Evolutionary conservation across 2,329 filamentous ascomycete species (phyloP), one percentile per base, ranked within the genome.

Genomic region (Sarocladium brachiariae): DNA sequence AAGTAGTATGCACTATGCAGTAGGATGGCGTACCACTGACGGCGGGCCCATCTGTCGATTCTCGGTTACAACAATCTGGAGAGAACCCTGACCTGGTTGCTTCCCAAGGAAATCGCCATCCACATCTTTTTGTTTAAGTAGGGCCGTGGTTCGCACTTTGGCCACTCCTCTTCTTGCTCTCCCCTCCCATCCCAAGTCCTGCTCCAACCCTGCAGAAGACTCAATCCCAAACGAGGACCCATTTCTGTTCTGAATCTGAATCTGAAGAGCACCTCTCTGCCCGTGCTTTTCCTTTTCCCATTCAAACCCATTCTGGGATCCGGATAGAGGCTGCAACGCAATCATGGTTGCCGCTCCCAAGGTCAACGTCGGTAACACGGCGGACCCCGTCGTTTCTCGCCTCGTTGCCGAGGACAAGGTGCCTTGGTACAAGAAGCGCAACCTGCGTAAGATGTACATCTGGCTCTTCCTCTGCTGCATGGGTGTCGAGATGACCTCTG

Each of bases 401-500:
- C 59, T 65, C 46, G 62, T 62, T 21, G 52, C 54, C 2, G 61
- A 60, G 57, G 63, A 65, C 50, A 62, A 61, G 55, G 55, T 56
- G 18, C 65, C 66, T 55, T 79, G 75, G 76, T 79, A 74, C 66
- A 72, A 71, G 56, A 80, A 80, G 57, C 73, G 67, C 0, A 79
- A 80, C 53, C 65, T 80, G 25, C 68, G 77, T 38, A 53, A 59
- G 3, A 66, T 81, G 50, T 81, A 80, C 57, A 57, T 79, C 2
- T 61, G 72, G 50, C 66, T 80, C 49, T 74, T 80, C 38, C 69
- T 73, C 10, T 74, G 73, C 43, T 78, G 73, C 57, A 73, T 80
- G 62, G 76, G 76, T 49, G 75, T 80, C 18, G 77, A 80, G 61
- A 76, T 77, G 53, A 80, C 77, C 0, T 77, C 73, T 3, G 76